These are phyloP conservation scores for Blastocystis sp. DNA, from an alignment of 352 stramenopile genomes.

Conservation along the genomic window DNA sequence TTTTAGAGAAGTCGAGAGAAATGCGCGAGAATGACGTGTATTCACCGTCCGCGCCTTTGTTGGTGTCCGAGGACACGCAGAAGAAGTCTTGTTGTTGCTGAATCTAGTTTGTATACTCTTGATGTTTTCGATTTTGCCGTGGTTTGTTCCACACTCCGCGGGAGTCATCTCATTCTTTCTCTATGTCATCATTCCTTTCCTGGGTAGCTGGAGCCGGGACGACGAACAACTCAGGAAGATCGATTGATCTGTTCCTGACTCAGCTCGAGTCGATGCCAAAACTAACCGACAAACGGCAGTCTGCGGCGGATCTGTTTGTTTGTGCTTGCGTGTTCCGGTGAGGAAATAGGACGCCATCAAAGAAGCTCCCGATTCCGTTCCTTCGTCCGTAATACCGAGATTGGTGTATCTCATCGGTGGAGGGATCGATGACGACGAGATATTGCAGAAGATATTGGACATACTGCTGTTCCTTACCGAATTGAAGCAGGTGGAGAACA, in stretches of 20 bases:
- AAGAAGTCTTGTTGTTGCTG: conserved; percentile 58
- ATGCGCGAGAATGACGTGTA: neutral
- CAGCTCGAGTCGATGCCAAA: conserved; percentile 68
- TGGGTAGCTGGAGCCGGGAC: conserved; percentile 63
- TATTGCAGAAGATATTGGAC: conserved; percentile 62
- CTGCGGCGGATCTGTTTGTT: conserved; percentile 44
- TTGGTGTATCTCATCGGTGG: conserved; percentile 14
- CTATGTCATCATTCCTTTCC: conserved; percentile 61
- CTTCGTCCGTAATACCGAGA: conserved; percentile 63
- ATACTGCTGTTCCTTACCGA: conserved; percentile 67
- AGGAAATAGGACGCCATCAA: conserved; percentile 66
- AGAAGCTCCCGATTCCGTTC: conserved; percentile 66
- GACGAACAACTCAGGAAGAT: conserved; percentile 67
- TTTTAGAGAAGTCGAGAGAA: neutral
- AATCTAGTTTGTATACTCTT: conserved; percentile 1
- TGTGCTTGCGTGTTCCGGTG: neutral
- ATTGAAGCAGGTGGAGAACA: conserved; percentile 68
- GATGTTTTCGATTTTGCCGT: neutral
- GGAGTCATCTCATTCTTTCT: neutral
- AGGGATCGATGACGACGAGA: conserved; percentile 59
- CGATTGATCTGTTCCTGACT: conserved; percentile 62
- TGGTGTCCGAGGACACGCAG: conserved; percentile 46
- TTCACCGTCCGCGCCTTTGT: conserved; percentile 1
- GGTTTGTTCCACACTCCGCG: neutral
- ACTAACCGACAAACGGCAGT: conserved; percentile 61